Percentiles rank a stretch among this genome's conserved stretches.
Evolutionary conservation across 352 stramenopile species (phyloP).

Genomic region (Globisporangium nodosum): DNA sequence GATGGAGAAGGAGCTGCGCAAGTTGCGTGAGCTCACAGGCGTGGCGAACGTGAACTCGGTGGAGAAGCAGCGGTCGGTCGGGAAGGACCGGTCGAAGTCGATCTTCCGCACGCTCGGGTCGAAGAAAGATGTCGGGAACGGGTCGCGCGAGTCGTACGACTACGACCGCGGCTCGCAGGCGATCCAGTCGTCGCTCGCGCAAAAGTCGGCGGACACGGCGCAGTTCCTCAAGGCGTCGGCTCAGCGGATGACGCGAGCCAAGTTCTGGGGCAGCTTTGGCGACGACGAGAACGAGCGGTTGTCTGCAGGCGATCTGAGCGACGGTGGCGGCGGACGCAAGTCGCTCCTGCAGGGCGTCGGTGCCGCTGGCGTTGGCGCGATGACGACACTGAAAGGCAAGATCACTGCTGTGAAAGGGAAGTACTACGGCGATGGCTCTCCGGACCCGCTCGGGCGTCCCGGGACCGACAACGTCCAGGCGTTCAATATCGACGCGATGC

Average conservation of each 20-base stretch:
- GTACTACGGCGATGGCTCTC: slow-evolving; percentile 43
- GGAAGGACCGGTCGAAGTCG: slow-evolving; percentile 48
- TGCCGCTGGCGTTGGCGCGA: slow-evolving; percentile 44
- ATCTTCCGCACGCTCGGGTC: slow-evolving; percentile 83
- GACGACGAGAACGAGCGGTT: slow-evolving; percentile 43
- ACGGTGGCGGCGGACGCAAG: slow-evolving; percentile 31
- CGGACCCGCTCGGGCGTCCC: slow-evolving; percentile 6
- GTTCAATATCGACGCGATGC: slow-evolving; percentile 65
- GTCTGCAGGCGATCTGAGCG: slow-evolving; percentile 40
- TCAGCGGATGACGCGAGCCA: slow-evolving; percentile 52
- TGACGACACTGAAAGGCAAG: slow-evolving; percentile 68
- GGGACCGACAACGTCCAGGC: slow-evolving; percentile 24
- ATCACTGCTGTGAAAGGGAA: slow-evolving; percentile 77
- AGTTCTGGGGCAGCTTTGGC: slow-evolving; percentile 45
- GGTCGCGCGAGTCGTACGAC: slow-evolving; percentile 20
- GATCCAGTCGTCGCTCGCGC: slow-evolving; percentile 46
- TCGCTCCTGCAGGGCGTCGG: slow-evolving; percentile 69
- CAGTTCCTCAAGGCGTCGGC: slow-evolving; percentile 75
- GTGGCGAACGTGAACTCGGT: slow-evolving; percentile 26
- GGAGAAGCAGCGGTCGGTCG: slow-evolving; percentile 54
- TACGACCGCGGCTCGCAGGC: slow-evolving; percentile 41
- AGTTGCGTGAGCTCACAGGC: slow-evolving; percentile 54
- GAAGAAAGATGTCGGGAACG: slow-evolving; percentile 62
- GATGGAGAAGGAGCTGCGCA: slow-evolving; percentile 68
- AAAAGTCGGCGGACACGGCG: slow-evolving; percentile 71